Evolutionary conservation across 1,139 yeast genomes (phyloP), one percentile per base, ranked within the genome.

Genomic region (Taphrina flavorubra): DNA sequence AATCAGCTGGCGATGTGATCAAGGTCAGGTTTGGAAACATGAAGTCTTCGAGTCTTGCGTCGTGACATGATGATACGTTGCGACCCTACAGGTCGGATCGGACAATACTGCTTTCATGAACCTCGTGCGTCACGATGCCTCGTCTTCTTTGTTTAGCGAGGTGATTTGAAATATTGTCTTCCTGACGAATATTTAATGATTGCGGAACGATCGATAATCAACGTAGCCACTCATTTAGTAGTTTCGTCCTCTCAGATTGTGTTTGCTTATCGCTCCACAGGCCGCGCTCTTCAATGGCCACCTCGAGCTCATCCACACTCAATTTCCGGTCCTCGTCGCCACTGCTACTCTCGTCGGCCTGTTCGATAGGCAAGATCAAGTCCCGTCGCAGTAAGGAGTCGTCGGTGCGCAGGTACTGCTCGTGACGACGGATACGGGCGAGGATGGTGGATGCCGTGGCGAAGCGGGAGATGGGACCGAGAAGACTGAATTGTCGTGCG

Each of bases 261-360:
- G 36, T 51, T 18, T 55, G 67, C 11, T 31, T 16, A 6, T 25
- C 53, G 11, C 31, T 56, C 67, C 67, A 63, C 20, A 63, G 34
- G 8, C 55, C 67, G 6, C 67, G 60, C 34, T 63, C 67, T 25
- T 63, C 67, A 10, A 63, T 34, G 13, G 67, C 67, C 34, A 42
- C 16, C 11, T 53, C 61, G 8, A 63, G 61, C 37, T 63, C 67
- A n/a, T 51, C 16, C 6, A 18, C 53, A 25, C 20, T 34, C 7
- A 62, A 18, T 4, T 7, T 31, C 4, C 44, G 14, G 10, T 14
- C 10, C 3, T n/a, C 40, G 11, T 40, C 25, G 31, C 20, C 8
- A 31, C 11, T n/a, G 6, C 8, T 11, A 10, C n/a, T 11, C 34
- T 56, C 60, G 13, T 5, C 10, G 8, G 1, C 16, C 7, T 18